A percentile compares a stretch with the other conserved stretches of the same genome.
Conservation (phyloP, 164 flowering plant genomes). For the Chloranthus sessilifolius region DNA sequence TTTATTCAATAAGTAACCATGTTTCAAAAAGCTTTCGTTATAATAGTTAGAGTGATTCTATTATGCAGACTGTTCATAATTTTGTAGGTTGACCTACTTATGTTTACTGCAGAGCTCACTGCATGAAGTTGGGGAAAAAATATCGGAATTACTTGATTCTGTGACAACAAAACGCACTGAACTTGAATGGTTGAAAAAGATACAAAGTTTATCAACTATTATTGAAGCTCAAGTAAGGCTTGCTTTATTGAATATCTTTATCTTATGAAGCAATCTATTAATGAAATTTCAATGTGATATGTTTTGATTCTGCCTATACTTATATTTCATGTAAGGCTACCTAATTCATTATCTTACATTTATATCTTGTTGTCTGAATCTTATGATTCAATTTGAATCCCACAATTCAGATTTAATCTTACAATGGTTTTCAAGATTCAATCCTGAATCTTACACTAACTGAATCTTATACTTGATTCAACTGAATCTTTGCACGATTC, state of each 20-base stretch:
- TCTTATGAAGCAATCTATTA: neutral
- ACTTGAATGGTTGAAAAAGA: constrained; percentile 38
- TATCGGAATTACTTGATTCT: constrained; percentile 46
- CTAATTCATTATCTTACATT: neutral
- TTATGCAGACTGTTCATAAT: no score
- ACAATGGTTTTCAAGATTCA: neutral
- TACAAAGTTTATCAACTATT: constrained; percentile 28
- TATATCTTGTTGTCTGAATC: neutral
- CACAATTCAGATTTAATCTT: neutral
- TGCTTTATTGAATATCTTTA: neutral
- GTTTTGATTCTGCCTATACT: neutral
- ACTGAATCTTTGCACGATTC: no score
- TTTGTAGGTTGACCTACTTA: neutral
- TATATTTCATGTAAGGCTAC: neutral
- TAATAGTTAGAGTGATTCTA: no score
- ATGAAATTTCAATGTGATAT: neutral
- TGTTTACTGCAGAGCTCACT: constrained; percentile 36
- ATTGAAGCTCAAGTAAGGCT: constrained; percentile 61
- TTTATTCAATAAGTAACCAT: no score
- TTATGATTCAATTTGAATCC: no score
- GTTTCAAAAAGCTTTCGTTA: no score
- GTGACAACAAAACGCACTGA: constrained; percentile 49
- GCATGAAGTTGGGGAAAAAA: constrained; percentile 33
- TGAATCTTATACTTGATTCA: no score
- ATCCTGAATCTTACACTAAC: no score